These are phyloP conservation scores for Megacollybia marginata DNA, from an alignment of 768 basidiomycete genomes.

Conservation along the genomic window DNA sequence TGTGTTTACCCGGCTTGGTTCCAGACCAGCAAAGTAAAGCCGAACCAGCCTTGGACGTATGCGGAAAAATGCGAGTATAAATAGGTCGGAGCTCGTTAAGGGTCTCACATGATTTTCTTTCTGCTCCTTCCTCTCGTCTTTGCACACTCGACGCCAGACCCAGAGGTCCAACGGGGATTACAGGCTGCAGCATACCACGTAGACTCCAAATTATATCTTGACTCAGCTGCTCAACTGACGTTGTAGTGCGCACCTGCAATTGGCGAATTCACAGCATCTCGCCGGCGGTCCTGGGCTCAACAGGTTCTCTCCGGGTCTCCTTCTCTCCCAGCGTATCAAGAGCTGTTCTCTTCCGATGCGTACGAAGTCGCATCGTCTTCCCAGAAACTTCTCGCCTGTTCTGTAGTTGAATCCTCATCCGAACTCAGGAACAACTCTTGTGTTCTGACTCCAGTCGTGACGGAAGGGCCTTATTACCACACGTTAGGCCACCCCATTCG, in stretches of 20 bases:
- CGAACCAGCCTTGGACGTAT: too few species aligned
- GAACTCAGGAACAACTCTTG: constrained; percentile 49
- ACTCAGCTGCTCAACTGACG: background rate
- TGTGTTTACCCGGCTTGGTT: too few species aligned
- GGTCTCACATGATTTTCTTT: background rate
- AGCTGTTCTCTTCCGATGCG: constrained; percentile 33
- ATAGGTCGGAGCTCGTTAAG: too few species aligned
- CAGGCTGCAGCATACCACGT: constrained; percentile 49
- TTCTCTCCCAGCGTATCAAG: constrained; percentile 28
- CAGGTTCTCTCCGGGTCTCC: constrained; percentile 34
- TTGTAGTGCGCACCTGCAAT: constrained; percentile 45
- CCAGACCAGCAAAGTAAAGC: too few species aligned
- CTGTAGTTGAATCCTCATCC: constrained; percentile 33
- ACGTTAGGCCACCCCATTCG: constrained; percentile 39
- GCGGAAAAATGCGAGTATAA: too few species aligned
- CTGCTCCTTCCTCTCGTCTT: background rate
- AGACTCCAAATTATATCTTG: too few species aligned
- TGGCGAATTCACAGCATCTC: constrained; percentile 40
- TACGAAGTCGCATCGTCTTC: constrained; percentile 13
- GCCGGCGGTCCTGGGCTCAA: constrained; percentile 40
- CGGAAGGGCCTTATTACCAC: constrained; percentile 51
- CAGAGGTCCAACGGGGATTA: constrained; percentile 39
- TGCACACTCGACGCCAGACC: constrained; percentile 26
- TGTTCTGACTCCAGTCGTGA: constrained; percentile 45
- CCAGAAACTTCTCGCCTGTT: constrained; percentile 34